These are phyloP conservation scores for Spirogloea muscicola DNA, from an alignment of 139 green algal genomes.

Conservation along the genomic window DNA sequence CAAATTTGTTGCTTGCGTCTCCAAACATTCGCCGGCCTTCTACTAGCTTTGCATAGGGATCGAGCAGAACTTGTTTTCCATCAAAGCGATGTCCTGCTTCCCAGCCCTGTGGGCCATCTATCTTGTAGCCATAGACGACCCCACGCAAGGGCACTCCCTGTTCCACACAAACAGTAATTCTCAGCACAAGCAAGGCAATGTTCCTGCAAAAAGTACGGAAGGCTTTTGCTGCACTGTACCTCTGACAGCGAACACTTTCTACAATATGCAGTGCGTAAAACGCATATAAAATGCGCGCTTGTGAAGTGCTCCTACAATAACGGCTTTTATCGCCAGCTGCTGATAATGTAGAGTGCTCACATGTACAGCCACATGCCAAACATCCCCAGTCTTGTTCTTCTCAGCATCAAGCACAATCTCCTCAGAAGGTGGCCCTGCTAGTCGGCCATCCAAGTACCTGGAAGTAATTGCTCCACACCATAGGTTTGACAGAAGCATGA, in stretches of 20 bases:
- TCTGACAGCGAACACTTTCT: not conserved
- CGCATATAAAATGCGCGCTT: too few species aligned
- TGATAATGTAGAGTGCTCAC: too few species aligned
- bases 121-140: conserved; percentile 55
- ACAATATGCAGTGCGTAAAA: conserved; percentile 31
- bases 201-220: not conserved
- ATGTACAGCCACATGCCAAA: conserved; percentile 81
- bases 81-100: conserved; percentile 46
- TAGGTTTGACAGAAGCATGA: not conserved
- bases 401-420: conserved; percentile 69
- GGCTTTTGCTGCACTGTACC: not conserved
- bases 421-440: conserved; percentile 41
- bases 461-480: not conserved
- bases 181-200: conserved; percentile 8
- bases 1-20: not conserved
- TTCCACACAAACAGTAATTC: too few species aligned
- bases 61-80: conserved; percentile 68
- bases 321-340: too few species aligned
- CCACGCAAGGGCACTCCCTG: conserved; percentile 39
- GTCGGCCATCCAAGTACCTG: conserved; percentile 15
- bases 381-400: conserved; percentile 70
- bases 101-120: conserved; percentile 51
- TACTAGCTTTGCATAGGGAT: conserved; percentile 82
- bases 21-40: conserved; percentile 71
- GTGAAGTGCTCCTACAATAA: too few species aligned